phyloP scores from a whole-genome alignment of 2,329 filamentous ascomycete species.

The Colletotrichum sp. region DNA sequence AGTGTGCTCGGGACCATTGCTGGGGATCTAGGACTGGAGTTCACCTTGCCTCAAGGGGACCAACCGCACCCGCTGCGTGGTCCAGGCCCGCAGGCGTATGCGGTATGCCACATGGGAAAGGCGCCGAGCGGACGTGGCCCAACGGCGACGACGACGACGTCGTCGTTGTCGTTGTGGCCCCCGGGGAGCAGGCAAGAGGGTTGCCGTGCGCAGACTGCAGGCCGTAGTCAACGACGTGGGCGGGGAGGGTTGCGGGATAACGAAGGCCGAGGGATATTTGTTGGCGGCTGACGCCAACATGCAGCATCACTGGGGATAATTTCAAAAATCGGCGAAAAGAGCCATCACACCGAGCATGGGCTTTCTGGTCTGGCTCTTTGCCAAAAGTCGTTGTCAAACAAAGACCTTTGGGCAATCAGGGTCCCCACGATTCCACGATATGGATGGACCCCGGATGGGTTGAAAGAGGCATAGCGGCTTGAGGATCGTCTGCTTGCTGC shows the following conservation, averaged over 20 bases:
- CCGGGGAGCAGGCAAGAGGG: neutral
- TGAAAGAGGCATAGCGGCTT: slow-evolving; percentile 3
- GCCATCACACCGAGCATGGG: neutral
- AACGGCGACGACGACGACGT: neutral
- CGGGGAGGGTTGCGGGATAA: neutral
- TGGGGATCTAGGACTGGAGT: neutral
- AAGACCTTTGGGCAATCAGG: neutral
- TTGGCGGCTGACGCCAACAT: neutral
- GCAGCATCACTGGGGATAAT: neutral
- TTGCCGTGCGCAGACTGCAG: neutral
- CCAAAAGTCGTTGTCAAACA: neutral
- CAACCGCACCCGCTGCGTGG: neutral
- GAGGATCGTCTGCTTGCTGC: neutral
- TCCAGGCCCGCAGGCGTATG: neutral
- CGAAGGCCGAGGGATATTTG: neutral
- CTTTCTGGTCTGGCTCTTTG: neutral
- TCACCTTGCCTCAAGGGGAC: neutral
- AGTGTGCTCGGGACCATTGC: neutral
- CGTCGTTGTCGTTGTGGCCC: neutral
- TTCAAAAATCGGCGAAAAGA: neutral
- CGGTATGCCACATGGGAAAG: neutral
- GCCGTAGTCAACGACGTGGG: neutral
- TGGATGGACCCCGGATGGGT: slow-evolving; percentile 3
- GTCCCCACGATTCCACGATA: slow-evolving; percentile 13
- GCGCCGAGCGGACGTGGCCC: neutral